Percentiles rank a stretch among this genome's conserved stretches.
phyloP scores from a whole-genome alignment of 2,329 filamentous ascomycete species.

The Ramularia collo-cygni region DNA sequence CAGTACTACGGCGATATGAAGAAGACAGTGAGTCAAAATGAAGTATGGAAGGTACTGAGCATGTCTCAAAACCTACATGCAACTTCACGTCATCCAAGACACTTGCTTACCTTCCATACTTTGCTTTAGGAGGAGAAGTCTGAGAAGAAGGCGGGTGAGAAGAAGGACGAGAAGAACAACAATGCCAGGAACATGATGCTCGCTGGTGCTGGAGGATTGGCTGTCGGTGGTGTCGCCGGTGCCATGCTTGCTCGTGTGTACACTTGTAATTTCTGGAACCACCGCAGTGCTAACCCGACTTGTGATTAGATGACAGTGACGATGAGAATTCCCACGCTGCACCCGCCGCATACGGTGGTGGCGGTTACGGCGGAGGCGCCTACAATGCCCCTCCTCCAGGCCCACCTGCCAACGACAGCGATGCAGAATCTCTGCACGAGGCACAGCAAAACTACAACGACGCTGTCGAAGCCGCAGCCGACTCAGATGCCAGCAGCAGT shows the following conservation, averaged over 20 bases:
- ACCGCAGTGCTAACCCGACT: not conserved
- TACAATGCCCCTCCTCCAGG: conserved; percentile 4
- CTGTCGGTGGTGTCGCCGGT: conserved; percentile 50
- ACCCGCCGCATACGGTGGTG: conserved; percentile 5
- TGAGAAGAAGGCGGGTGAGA: conserved; percentile 31
- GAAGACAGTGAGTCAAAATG: too few relatives aligned
- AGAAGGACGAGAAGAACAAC: conserved; percentile 37
- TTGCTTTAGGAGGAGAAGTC: conserved; percentile 30
- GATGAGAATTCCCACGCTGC: conserved; percentile 13
- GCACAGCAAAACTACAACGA: conserved; percentile 19
- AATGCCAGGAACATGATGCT: conserved; percentile 43
- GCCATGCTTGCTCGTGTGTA: conserved; percentile 42
- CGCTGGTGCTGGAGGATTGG: conserved; percentile 52
- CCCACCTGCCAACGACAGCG: conserved; percentile 10
- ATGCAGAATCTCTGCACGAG: conserved; percentile 14
- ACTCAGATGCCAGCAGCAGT: conserved; percentile 18
- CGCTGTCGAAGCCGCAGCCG: conserved; percentile 14
- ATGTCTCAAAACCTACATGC: too few relatives aligned
- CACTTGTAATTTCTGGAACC: not conserved
- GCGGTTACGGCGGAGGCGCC: not conserved
- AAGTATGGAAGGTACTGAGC: too few relatives aligned
- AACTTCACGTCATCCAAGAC: too few relatives aligned
- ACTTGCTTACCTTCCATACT: too few relatives aligned
- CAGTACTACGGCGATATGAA: conserved; percentile 18
- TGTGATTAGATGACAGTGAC: conserved; percentile 9